These are phyloP conservation scores for Ogataea chonburiensis DNA, from an alignment of 805 yeast species.

Conservation along the genomic window DNA sequence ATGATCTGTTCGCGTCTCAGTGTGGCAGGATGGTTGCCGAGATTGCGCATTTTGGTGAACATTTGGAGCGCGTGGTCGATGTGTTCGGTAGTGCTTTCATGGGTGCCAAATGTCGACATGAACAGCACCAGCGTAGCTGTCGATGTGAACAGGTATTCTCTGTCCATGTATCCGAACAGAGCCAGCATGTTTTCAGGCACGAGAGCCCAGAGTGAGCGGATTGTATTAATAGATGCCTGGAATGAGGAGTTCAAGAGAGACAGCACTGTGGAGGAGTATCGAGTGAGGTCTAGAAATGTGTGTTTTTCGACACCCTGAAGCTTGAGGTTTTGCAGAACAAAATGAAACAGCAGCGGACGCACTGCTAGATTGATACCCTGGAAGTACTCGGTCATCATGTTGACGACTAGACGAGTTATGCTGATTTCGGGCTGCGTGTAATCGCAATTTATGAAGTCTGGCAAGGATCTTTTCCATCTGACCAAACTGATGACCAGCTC, in stretches of 20 bases:
- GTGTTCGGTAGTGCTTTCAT: slow-evolving; percentile 69
- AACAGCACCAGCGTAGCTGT: slow-evolving; percentile 71
- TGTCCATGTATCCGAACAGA: slow-evolving; percentile 81
- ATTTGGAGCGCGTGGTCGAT: slow-evolving; percentile 69
- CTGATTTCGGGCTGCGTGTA: slow-evolving; percentile 51
- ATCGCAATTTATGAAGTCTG: slow-evolving; percentile 63
- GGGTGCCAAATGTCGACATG: slow-evolving; percentile 79
- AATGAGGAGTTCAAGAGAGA: slow-evolving; percentile 71
- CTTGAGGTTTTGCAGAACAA: slow-evolving; percentile 65
- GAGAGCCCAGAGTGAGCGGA: slow-evolving; percentile 70
- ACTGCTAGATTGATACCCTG: slow-evolving; percentile 81
- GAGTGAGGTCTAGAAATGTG: slow-evolving; percentile 56
- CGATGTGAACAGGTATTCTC: slow-evolving; percentile 76
- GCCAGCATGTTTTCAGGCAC: slow-evolving; percentile 82
- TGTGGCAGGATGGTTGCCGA: slow-evolving; percentile 81
- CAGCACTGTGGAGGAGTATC: slow-evolving; percentile 66
- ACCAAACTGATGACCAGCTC: slow-evolving; percentile 65
- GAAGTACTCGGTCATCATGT: slow-evolving; percentile 78
- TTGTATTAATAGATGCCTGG: slow-evolving; percentile 76
- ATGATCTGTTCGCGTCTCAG: slow-evolving; percentile 68
- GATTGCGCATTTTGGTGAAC: slow-evolving; percentile 70
- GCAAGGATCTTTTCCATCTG: slow-evolving; percentile 65
- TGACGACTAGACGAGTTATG: slow-evolving; percentile 65
- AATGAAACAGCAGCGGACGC: slow-evolving; percentile 72
- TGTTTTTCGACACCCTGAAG: slow-evolving; percentile 35